Conservation (phyloP, 2,329 filamentous ascomycete species). For the Colletotrichum brevisporum region DNA sequence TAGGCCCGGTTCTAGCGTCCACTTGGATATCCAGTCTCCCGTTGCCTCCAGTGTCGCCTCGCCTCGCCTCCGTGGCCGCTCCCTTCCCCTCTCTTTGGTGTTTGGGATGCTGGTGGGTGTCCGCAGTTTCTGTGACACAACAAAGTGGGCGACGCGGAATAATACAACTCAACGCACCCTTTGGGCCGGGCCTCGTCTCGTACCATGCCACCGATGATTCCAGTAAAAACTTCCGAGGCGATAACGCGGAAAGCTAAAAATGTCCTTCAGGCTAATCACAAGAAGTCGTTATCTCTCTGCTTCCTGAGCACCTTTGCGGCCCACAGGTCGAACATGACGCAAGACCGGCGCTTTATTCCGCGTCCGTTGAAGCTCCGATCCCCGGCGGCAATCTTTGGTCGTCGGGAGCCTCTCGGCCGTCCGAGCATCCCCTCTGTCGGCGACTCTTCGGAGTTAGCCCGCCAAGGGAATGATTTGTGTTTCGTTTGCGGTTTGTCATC, state of each 20-base stretch:
- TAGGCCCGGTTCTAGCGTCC: neutral
- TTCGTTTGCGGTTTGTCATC: slow-evolving; percentile 26
- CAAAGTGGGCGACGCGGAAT: slow-evolving; percentile 12
- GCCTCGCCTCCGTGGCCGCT: neutral
- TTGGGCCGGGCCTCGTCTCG: neutral
- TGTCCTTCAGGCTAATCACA: neutral
- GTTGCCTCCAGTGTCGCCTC: too few relatives aligned
- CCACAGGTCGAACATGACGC: slow-evolving; percentile 33
- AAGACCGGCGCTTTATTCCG: slow-evolving; percentile 37
- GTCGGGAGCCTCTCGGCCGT: slow-evolving; percentile 32
- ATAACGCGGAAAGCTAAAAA: slow-evolving; percentile 3
- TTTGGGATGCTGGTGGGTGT: neutral
- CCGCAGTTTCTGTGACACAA: slow-evolving; percentile 30
- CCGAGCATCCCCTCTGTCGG: slow-evolving; percentile 33
- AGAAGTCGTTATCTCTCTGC: neutral
- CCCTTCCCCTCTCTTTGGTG: neutral
- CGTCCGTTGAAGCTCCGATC: slow-evolving; percentile 34
- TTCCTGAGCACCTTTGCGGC: slow-evolving; percentile 29
- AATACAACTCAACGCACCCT: slow-evolving; percentile 1
- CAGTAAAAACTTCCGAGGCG: slow-evolving; percentile 26
- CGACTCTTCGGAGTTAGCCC: slow-evolving; percentile 23
- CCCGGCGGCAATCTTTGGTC: slow-evolving; percentile 17
- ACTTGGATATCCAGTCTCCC: neutral
- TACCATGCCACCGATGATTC: neutral
- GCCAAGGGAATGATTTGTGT: slow-evolving; percentile 12